These are phyloP conservation scores for Mucor plumbeus DNA, from an alignment of 371 early-diverging fungal species.

Conservation along the genomic window DNA sequence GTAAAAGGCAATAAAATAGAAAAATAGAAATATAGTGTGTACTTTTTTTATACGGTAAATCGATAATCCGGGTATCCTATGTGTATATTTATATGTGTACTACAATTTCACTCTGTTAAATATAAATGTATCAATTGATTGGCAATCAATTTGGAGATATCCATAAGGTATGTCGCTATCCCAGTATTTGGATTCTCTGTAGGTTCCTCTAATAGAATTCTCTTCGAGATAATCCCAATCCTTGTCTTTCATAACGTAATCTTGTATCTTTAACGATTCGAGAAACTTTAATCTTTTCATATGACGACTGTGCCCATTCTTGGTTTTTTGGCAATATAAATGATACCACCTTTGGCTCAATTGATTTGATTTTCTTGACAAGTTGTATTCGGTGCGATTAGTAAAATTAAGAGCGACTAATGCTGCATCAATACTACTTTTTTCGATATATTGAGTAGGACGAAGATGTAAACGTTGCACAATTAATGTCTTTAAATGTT, in stretches of 20 bases:
- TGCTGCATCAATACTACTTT: constrained; percentile 11
- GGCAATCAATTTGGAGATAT: constrained; percentile 7
- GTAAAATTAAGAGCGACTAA: not conserved
- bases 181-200: constrained; percentile 13
- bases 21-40: constrained; percentile 2
- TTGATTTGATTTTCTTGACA: not conserved
- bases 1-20: not conserved
- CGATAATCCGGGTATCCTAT: not conserved
- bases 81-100: not conserved
- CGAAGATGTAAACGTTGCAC: constrained; percentile 14
- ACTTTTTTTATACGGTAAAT: not conserved
- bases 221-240: constrained; percentile 13
- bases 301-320: not conserved
- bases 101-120: constrained; percentile 15
- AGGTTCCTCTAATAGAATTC: constrained; percentile 11
- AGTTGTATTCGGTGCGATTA: not conserved
- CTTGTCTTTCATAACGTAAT: constrained; percentile 14
- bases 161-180: constrained; percentile 16
- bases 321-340: not conserved
- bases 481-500: not conserved
- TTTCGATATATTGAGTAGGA: constrained; percentile 10
- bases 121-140: not conserved
- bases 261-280: not conserved
- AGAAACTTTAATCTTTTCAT: not conserved
- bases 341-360: constrained; percentile 12